Base-by-base conservation (phyloP, 305 asterid genomes). In the Stenogyne calaminthoides region DNA sequence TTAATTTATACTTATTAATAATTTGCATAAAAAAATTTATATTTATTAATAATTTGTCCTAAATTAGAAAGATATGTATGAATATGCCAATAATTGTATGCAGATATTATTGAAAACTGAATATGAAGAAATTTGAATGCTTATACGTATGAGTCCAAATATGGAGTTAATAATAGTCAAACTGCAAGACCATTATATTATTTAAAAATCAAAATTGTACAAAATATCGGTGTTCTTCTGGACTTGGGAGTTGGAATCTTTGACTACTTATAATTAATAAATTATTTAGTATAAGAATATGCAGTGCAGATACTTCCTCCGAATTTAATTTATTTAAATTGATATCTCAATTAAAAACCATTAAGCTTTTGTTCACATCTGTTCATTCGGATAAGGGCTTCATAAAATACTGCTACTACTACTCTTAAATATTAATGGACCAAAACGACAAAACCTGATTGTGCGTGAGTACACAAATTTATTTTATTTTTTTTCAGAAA, bases 81-180 rank as follows among this genome's bases (percentile, higher is more conserved):
- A 15, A 49, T 15, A 27, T 65, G 58, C 46, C 54, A 19, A 49
- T 3, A 74, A 54, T 44, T 65, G 1, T 69, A 19, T 20, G 74
- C 78, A 75, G 69, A 36, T 46, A 12, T 67, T 59, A 69, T 75
- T 67, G 70, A 67, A 74, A 4, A 60, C 46, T 32, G 25, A 25
- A 15, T 14, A 40, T 0, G 49, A 32, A 20, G 20, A 62, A 20
- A 49, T 64, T 40, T 57, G 60, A 29, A 34, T 71, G 56, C 20
- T 11, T 19, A 20, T 60, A 36, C 56, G 4, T 15, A 15, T 16
- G 40, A 32, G 22, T 61, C 47, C 47, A 22, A 61, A 12, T n/a
- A n/a, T 15, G 20, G 27, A 56, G 8, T 16, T 56, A 55, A 25
- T 22, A 20, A 55, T 19, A 56, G 36, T 56, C 62, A 20, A 56